Conservation (phyloP, 352 stramenopile species). For the Thraustochytrium striatum region DNA sequence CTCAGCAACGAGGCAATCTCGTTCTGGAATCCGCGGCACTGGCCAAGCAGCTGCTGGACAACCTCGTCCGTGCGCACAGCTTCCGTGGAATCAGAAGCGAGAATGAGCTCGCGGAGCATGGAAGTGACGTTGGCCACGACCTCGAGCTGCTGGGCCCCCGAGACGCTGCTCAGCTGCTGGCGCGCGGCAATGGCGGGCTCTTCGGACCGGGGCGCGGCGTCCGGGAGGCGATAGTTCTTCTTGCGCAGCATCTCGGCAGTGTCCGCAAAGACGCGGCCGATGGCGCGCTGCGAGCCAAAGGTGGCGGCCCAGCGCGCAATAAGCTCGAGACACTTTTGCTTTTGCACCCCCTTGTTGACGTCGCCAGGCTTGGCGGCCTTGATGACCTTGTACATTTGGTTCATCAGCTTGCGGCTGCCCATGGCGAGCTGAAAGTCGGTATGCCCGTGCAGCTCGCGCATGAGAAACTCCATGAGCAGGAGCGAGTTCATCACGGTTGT, state of each 20-base stretch:
- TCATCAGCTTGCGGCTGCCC: slow-evolving; percentile 13
- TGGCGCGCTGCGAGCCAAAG: not conserved
- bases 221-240: not conserved
- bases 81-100: slow-evolving; percentile 7
- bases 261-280: not conserved
- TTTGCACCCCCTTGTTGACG: not conserved
- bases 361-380: not conserved
- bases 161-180: not conserved
- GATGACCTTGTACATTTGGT: slow-evolving; percentile 14
- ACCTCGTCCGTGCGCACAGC: not conserved
- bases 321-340: slow-evolving; percentile 1
- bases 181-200: not conserved
- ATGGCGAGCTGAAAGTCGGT: slow-evolving; percentile 8
- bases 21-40: slow-evolving; percentile 29
- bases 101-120: slow-evolving; percentile 12
- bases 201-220: not conserved
- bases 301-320: slow-evolving; percentile 6
- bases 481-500: slow-evolving; percentile 35
- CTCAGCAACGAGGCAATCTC: slow-evolving; percentile 1
- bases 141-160: not conserved
- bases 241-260: not conserved
- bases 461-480: not conserved
- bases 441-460: slow-evolving; percentile 5
- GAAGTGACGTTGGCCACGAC: slow-evolving; percentile 6
- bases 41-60: not conserved